Evolutionary conservation across 768 basidiomycete species (phyloP), one percentile per base, ranked within the genome.

Genomic region (Obba rivulosa): DNA sequence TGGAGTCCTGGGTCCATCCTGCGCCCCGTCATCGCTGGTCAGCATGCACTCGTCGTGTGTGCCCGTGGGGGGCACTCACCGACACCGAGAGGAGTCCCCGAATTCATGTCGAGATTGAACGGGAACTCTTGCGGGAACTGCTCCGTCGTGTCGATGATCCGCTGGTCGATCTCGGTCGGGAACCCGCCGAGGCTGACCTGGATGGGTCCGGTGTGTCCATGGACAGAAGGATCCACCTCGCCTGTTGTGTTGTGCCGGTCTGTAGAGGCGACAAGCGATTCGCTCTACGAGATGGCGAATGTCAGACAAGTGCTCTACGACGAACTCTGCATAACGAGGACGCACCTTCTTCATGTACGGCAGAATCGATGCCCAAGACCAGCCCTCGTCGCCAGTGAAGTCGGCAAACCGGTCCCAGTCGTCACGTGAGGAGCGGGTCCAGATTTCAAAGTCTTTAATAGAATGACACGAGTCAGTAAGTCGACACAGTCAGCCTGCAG

Each of bases 81-180:
- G 34, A 74, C 43, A 5, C 76, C 76, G 5, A 74, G 46, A 0
- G 67, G 66, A 10, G 55, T 61, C 13, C 77, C 76, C 21, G 67
- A 65, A 50, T 76, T 75, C 49, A 63, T 62, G 54, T 77, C 77
- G 10, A 60, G 25, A 50, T 71, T 72, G 52, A 62, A 75, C 2
- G 69, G 62, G 50, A 70, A 76, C 40, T 69, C 66, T 21, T 69
- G 64, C 0, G 58, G 56, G 7, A 69, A 50, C 44, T 72, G 59
- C 22, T 61, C 34, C 0, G 69, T 66, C 2, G 73, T 68, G 8
- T 61, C 61, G n/a, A 75, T 59, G 10, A 49, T 40, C 3, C 40
- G 34, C 5, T 31, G 20, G 20, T 55, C 50, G 20, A 55, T 41
- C 13, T 28, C 23, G 8, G 21, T 40, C 5, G 54, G 41, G 25